Percentiles rank a stretch among this genome's conserved stretches.
phyloP scores from a whole-genome alignment of 495 filamentous ascomycete genomes.

The Ascodesmis nigricans region DNA sequence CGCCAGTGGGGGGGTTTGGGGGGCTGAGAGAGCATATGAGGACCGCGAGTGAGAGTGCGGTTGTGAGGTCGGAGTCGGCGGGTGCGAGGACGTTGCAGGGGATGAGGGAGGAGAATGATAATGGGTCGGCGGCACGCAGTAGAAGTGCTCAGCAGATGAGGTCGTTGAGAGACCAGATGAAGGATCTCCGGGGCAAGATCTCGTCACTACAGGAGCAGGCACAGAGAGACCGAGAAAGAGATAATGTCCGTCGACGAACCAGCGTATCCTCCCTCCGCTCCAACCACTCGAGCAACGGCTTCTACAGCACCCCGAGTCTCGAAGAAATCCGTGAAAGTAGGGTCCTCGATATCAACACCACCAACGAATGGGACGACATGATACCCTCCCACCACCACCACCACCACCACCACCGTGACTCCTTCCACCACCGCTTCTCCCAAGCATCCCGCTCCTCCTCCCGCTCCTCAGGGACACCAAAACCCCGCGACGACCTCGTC shows the following conservation, averaged over 20 bases:
- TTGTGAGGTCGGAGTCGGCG: slow-evolving; percentile 1
- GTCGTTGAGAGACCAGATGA: slow-evolving; percentile 77
- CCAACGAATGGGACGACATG: background rate
- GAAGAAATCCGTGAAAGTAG: slow-evolving; percentile 2
- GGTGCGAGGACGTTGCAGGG: slow-evolving; percentile 5
- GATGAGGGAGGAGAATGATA: slow-evolving; percentile 2
- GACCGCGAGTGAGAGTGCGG: slow-evolving; percentile 20
- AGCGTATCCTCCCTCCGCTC: too few relatives aligned
- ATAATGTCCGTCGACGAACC: too few relatives aligned
- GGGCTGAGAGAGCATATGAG: slow-evolving; percentile 10
- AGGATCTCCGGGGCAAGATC: slow-evolving; percentile 76
- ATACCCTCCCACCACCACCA: too few relatives aligned
- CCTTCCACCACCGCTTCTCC: background rate
- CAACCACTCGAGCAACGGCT: too few relatives aligned
- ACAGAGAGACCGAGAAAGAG: slow-evolving; percentile 61
- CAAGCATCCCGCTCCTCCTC: slow-evolving; percentile 10
- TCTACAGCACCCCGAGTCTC: background rate
- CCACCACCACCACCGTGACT: background rate
- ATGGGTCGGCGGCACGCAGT: background rate
- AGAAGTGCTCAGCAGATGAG: slow-evolving; percentile 39
- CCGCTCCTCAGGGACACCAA: slow-evolving; percentile 9
- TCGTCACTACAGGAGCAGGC: slow-evolving; percentile 64
- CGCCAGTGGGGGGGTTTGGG: background rate
- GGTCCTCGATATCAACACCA: background rate
- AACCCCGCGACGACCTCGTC: slow-evolving; percentile 10